Conservation (phyloP, 2,329 filamentous ascomycete species). For the Periconia digitata region DNA sequence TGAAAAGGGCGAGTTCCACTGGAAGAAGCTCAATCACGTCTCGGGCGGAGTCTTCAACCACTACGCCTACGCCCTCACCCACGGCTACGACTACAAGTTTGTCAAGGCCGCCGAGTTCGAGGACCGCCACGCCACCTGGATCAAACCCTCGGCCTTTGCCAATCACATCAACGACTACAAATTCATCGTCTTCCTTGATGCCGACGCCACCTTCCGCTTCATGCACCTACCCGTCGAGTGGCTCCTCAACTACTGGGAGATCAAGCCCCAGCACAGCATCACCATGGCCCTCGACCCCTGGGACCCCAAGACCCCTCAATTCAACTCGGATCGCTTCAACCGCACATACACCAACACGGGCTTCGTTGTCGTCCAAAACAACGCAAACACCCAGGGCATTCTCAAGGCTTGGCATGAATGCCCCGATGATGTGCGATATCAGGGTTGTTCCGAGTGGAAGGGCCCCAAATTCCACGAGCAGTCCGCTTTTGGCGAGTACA, state of each 20-base stretch:
- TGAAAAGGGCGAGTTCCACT: slow-evolving; percentile 36
- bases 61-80: slow-evolving; percentile 46
- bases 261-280: slow-evolving; percentile 46
- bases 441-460: slow-evolving; percentile 43
- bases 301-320: slow-evolving; percentile 30
- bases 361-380: slow-evolving; percentile 58
- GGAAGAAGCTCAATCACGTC: slow-evolving; percentile 41
- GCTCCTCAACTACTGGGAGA: slow-evolving; percentile 54
- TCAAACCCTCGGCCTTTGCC: slow-evolving; percentile 46
- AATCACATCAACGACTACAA: slow-evolving; percentile 44
- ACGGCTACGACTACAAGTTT: slow-evolving; percentile 55
- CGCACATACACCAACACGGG: slow-evolving; percentile 54
- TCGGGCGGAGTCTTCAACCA: slow-evolving; percentile 42
- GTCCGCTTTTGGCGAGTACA: slow-evolving; percentile 43
- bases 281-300: slow-evolving; percentile 51
- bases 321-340: slow-evolving; percentile 48
- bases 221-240: slow-evolving; percentile 53
- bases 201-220: slow-evolving; percentile 51
- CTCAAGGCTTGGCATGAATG: slow-evolving; percentile 53
- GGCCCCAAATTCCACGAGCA: slow-evolving; percentile 43
- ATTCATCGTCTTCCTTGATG: slow-evolving; percentile 53
- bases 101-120: slow-evolving; percentile 45
- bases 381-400: slow-evolving; percentile 51
- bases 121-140: slow-evolving; percentile 51
- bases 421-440: slow-evolving; percentile 38